Conservation (phyloP, 2,329 filamentous ascomycete species). For the Monosporascus cannonballus region DNA sequence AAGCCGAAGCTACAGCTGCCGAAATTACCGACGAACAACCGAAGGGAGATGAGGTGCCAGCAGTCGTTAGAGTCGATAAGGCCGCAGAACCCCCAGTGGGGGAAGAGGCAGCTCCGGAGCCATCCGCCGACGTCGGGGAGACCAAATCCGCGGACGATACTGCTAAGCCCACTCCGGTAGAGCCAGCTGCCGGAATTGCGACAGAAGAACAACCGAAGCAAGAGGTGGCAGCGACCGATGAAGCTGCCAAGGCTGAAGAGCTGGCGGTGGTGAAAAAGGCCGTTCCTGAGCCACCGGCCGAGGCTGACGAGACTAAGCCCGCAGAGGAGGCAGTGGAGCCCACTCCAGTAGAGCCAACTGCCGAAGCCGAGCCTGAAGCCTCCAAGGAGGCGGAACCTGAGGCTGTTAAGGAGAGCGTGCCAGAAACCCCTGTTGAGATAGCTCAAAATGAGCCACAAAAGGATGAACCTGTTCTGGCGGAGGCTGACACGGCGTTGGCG, state of each 20-base stretch:
- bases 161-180: background rate
- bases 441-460: background rate
- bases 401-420: constrained; percentile 1
- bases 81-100: background rate
- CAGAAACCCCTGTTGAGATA: background rate
- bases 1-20: background rate
- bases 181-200: background rate
- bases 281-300: background rate
- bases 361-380: background rate
- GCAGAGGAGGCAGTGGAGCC: background rate
- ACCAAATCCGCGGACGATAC: background rate
- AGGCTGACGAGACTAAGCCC: background rate
- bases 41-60: background rate
- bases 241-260: constrained; percentile 2
- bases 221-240: constrained; percentile 3
- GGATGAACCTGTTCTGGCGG: background rate
- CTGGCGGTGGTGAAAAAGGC: background rate
- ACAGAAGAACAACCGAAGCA: background rate
- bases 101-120: background rate
- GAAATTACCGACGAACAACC: background rate
- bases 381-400: background rate
- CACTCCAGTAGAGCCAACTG: background rate
- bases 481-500: background rate
- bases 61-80: background rate
- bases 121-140: background rate